A percentile compares a stretch with the other conserved stretches of the same genome.
These are phyloP conservation scores for Debaryomyces sp. DNA, from an alignment of 1,139 yeast species.

Conservation along the genomic window DNA sequence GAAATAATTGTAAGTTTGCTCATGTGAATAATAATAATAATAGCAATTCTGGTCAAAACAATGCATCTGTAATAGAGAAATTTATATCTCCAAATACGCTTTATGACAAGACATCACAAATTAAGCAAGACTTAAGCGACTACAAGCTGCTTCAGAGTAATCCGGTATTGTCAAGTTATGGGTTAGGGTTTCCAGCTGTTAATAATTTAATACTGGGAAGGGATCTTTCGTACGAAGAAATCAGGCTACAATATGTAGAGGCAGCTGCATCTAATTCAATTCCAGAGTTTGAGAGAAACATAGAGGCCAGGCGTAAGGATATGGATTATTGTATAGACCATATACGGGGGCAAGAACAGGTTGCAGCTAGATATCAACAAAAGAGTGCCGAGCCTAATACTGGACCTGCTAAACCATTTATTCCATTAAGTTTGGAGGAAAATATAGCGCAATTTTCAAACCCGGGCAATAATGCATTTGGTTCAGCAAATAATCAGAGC, in stretches of 20 bases:
- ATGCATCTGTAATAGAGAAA: slow-evolving; percentile 7
- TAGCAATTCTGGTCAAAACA: neutral
- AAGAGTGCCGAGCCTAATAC: slow-evolving; percentile 40
- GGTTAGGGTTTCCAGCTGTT: slow-evolving; percentile 29
- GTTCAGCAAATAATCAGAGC: neutral
- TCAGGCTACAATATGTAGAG: slow-evolving; percentile 48
- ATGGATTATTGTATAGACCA: slow-evolving; percentile 47
- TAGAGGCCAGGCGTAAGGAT: slow-evolving; percentile 47
- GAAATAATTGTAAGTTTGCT: slow-evolving; percentile 24
- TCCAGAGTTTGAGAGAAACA: slow-evolving; percentile 40
- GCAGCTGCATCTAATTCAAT: slow-evolving; percentile 40
- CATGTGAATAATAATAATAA: slow-evolving; percentile 16
- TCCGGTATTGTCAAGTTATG: slow-evolving; percentile 30
- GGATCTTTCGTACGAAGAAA: slow-evolving; percentile 62
- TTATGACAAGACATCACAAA: slow-evolving; percentile 14
- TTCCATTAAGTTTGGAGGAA: slow-evolving; percentile 34
- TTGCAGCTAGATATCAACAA: slow-evolving; percentile 63
- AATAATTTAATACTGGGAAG: slow-evolving; percentile 48
- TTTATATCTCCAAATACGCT: slow-evolving; percentile 14
- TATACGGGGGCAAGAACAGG: slow-evolving; percentile 40
- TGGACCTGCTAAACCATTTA: slow-evolving; percentile 37
- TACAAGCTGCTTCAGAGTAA: slow-evolving; percentile 14
- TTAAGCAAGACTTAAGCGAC: slow-evolving; percentile 19
- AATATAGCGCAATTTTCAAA: slow-evolving; percentile 18
- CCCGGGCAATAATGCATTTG: slow-evolving; percentile 4